These are phyloP conservation scores for Candida sphagnicola DNA, from an alignment of 805 yeast species.

Conservation along the genomic window DNA sequence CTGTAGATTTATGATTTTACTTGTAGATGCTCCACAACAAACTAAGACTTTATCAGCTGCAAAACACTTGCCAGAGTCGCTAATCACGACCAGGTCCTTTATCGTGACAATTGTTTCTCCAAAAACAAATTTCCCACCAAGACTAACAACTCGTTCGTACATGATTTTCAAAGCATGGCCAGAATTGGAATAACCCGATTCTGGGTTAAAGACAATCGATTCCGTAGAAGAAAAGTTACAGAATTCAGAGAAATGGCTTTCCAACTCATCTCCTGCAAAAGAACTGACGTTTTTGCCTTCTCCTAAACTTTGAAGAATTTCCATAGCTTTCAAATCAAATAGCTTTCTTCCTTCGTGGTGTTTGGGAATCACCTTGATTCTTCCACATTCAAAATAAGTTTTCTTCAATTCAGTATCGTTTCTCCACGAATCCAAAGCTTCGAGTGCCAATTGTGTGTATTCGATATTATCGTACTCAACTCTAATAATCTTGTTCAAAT, in stretches of 20 bases:
- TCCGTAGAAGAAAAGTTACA: slow-evolving; percentile 10
- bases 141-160: slow-evolving; percentile 11
- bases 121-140: slow-evolving; percentile 13
- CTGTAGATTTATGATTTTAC: slow-evolving; percentile 22
- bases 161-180: slow-evolving; percentile 32
- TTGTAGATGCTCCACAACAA: slow-evolving; percentile 36
- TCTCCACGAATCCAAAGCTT: slow-evolving; percentile 41
- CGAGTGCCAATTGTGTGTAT: slow-evolving; percentile 42
- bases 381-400: slow-evolving; percentile 38
- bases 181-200: slow-evolving; percentile 41
- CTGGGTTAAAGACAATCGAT: slow-evolving; percentile 27
- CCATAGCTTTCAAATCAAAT: slow-evolving; percentile 35
- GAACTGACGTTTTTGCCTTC: slow-evolving; percentile 22
- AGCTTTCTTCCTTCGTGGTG: slow-evolving; percentile 27
- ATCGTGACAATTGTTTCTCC: slow-evolving; percentile 4
- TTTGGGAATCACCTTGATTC: slow-evolving; percentile 33
- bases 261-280: slow-evolving; percentile 24
- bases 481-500: slow-evolving; percentile 46
- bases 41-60: slow-evolving; percentile 33
- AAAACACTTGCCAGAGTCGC: slow-evolving; percentile 20
- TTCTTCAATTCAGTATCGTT: slow-evolving; percentile 27
- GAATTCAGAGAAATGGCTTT: slow-evolving; percentile 15
- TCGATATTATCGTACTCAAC: slow-evolving; percentile 42
- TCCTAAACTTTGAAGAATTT: slow-evolving; percentile 23
- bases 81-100: slow-evolving; percentile 13